Evolutionary conservation across 768 basidiomycete species (phyloP), one percentile per base, ranked within the genome.

Genomic region (Coprinopsis strossmayeri): DNA sequence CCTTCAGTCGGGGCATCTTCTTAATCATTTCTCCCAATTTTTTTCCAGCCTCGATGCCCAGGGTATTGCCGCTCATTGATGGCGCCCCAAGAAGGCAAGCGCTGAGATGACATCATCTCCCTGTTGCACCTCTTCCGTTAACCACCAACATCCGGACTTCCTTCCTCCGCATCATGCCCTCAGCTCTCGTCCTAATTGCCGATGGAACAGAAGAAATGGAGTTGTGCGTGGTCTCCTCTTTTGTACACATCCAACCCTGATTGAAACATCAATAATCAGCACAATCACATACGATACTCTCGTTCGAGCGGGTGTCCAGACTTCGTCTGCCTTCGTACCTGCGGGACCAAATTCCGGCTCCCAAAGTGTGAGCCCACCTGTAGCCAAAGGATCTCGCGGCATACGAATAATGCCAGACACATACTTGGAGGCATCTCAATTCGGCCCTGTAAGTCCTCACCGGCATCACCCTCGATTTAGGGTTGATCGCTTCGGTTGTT

Each of bases 191-290:
- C 40, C 69, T 91, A 20, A 76, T 91, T 23, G 84, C 88, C 15
- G 76, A 90, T 59, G 89, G 89, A 11, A 90, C 89, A 1, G 89
- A 91, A 61, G 89, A 91, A 66, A 90, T 89, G 82, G 88, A 90
- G 64, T 91, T 90, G 88, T 87, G 58, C 56, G 81, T 59, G 15
- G 13, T 37, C n/a, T 23, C 12, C 3, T 28, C 24, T 12, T 7
- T 41, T n/a, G 20, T 5, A 27, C 35, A 40, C 18, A 32, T 32
- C 15, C 30, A 15, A 32, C 30, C 15, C 9, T 7, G 15, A 32
- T 15, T 32, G 15, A 32, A 7, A 7, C 30, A 32, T 7, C 7
- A 7, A 7, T 32, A 32, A 7, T 32, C 30, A 91, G 87, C 57
- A 87, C 87, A 7, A 82, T 91, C 65, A 74, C 80, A 9, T 91